Base-by-base conservation (phyloP, 1,139 yeast species). In the Kodamaea sp. region DNA sequence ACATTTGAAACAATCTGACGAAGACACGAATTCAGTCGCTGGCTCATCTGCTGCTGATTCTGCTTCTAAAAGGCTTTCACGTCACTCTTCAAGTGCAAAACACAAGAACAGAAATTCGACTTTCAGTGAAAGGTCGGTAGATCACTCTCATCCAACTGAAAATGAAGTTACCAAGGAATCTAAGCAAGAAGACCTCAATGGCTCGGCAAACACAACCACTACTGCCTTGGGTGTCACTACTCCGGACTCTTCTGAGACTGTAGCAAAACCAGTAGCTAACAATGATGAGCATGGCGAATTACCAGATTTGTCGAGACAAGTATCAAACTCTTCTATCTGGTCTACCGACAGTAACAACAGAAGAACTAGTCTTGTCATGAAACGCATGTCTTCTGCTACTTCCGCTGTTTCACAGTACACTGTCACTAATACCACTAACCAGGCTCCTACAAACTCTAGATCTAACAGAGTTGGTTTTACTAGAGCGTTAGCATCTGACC, bases 391-490 rank as follows among this genome's bases (percentile, higher is more conserved):
- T 2, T 51, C 66, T 11, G 57, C 59, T 5, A 56, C 66, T 4
- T 63, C 72, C 2, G 56, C 58, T 7, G 55, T 57, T 2, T 54
- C 70, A 2, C 59, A 57, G 24, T 51, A 47, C 34, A 58, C 63
- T 4, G 59, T 54, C 7, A 42, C 38, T 22, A 41, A 42, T 21
- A 14, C 32, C 7, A 23, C 25, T 14, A 16, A 27, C 19, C 18
- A 12, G 24, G 18, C 15, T 12, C 32, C 42, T 15, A 28, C 37
- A 13, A 39, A 39, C 19, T 20, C 21, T 19, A 41, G 39, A 20
- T 41, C 45, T 33, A 41, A 47, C 22, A 48, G 73, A 28, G 70
- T 66, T 7, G 76, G 76, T 3, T 65, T 70, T 42, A 67, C 75
- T 4, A 51, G 76, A 32, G 76, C 75, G 2, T 57, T 70, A 28